A percentile compares a stretch with the other conserved stretches of the same genome.
Evolutionary conservation across 441 rosid genomes (phyloP).

Genomic region (Erodium texanum): DNA sequence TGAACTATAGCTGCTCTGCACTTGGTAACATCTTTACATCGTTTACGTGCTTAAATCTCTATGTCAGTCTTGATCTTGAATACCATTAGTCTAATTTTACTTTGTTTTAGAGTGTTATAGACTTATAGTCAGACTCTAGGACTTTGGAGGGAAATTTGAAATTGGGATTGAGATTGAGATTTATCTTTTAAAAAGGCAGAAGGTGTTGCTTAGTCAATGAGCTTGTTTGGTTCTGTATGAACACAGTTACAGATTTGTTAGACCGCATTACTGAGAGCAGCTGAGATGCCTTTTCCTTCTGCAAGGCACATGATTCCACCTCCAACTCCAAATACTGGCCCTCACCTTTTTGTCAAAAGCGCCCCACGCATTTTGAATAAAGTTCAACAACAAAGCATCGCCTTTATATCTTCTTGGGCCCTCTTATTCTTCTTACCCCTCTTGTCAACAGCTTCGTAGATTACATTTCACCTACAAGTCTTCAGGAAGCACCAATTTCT

Average conservation of each 20-base stretch:
- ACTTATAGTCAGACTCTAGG: no score
- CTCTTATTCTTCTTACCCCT: constrained; percentile 8
- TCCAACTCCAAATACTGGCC: constrained; percentile 3
- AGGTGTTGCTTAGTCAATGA: no score
- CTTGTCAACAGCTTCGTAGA: constrained; percentile 18
- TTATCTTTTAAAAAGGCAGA: no score
- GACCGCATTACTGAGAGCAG: not conserved
- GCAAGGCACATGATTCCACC: constrained; percentile 31
- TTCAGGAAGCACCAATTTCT: not conserved
- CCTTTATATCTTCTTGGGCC: no score
- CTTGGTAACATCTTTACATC: not conserved
- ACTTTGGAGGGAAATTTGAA: no score
- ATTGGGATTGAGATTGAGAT: no score
- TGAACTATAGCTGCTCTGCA: not conserved
- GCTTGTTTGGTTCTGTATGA: not conserved
- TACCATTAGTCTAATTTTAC: no score
- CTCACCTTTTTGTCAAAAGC: constrained; percentile 33
- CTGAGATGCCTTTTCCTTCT: constrained; percentile 13
- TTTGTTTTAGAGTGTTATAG: no score
- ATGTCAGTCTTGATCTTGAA: no score
- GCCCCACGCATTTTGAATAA: constrained; percentile 32
- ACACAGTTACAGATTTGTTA: not conserved
- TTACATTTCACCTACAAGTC: constrained; percentile 2
- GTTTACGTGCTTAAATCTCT: no score
- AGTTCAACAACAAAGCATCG: constrained; percentile 28